Evolutionary conservation across 306 rosid species (phyloP).

Genomic region (Styphnolobium japonicum): DNA sequence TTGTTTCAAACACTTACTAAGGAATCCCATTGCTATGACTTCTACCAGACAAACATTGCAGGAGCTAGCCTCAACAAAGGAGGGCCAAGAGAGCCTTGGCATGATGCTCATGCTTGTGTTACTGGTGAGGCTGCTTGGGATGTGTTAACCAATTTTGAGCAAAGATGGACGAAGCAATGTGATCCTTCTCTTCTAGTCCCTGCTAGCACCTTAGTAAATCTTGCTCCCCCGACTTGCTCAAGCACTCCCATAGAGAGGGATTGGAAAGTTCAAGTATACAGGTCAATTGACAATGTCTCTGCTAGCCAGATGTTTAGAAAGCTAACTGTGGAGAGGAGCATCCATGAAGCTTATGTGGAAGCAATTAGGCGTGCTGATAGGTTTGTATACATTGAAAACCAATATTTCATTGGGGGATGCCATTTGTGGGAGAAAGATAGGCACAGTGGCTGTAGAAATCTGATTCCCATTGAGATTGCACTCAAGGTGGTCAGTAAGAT

Average conservation of each 20-base stretch:
- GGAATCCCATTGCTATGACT: conserved; percentile 62
- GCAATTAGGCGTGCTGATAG: conserved; percentile 82
- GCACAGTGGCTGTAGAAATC: conserved; percentile 71
- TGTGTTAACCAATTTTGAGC: conserved; percentile 80
- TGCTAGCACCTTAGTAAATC: conserved; percentile 40
- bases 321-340: conserved; percentile 75
- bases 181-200: conserved; percentile 70
- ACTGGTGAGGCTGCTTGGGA: conserved; percentile 91
- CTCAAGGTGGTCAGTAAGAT: conserved; percentile 79
- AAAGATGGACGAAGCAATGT: conserved; percentile 83
- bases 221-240: conserved; percentile 41
- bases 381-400: conserved; percentile 92
- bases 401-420: conserved; percentile 91
- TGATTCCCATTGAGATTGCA: conserved; percentile 88
- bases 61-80: conserved; percentile 76
- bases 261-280: conserved; percentile 86
- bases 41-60: conserved; percentile 74
- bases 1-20: conserved; percentile 59
- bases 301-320: conserved; percentile 64
- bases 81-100: conserved; percentile 98
- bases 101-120: conserved; percentile 91
- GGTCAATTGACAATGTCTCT: conserved; percentile 82
- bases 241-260: conserved; percentile 37
- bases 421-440: conserved; percentile 76
- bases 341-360: conserved; percentile 82